phyloP scores from a whole-genome alignment of 1,284 basidiomycete genomes.

The Apiotrichum akiyoshidainum region DNA sequence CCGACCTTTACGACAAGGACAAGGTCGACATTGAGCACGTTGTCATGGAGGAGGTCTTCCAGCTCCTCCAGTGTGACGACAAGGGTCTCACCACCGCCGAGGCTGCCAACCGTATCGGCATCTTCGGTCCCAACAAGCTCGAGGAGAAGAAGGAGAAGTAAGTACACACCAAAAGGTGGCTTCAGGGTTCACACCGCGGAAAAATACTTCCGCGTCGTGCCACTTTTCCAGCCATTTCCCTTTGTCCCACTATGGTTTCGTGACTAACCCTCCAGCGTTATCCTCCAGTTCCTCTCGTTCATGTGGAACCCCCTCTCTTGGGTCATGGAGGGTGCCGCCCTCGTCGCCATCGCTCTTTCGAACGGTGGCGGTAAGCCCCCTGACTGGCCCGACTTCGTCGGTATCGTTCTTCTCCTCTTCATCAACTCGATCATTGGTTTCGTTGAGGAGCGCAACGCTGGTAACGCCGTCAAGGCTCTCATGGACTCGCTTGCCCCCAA shows the following conservation, averaged over 20 bases:
- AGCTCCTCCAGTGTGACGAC: conserved; percentile 79
- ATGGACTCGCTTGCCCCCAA: conserved; percentile 99
- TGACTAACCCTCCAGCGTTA: conserved; percentile 31
- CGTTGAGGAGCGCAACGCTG: conserved; percentile 94
- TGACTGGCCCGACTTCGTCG: conserved; percentile 96
- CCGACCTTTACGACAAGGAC: conserved; percentile 90
- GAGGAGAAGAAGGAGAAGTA: conserved; percentile 81
- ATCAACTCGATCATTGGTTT: conserved; percentile 97
- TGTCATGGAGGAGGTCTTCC: conserved; percentile 95
- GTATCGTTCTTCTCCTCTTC: conserved; percentile 87
- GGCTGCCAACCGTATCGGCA: conserved; percentile 76
- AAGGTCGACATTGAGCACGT: conserved; percentile 98
- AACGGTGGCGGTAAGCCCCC: conserved; percentile 81
- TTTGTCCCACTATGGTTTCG: too few relatives aligned
- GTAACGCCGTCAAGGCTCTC: conserved; percentile 97
- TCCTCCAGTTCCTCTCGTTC: conserved; percentile 80
- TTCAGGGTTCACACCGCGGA: neutral
- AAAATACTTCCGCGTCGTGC: too few relatives aligned
- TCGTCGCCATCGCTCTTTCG: conserved; percentile 93
- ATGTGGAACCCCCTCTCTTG: conserved; percentile 99
- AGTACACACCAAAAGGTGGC: conserved; percentile 19
- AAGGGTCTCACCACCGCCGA: conserved; percentile 74
- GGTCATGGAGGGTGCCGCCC: conserved; percentile 98
- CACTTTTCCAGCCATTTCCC: too few relatives aligned
- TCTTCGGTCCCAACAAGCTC: conserved; percentile 96